Evolutionary conservation across 306 rosid species (phyloP).

Genomic region (Medicago lupulina): DNA sequence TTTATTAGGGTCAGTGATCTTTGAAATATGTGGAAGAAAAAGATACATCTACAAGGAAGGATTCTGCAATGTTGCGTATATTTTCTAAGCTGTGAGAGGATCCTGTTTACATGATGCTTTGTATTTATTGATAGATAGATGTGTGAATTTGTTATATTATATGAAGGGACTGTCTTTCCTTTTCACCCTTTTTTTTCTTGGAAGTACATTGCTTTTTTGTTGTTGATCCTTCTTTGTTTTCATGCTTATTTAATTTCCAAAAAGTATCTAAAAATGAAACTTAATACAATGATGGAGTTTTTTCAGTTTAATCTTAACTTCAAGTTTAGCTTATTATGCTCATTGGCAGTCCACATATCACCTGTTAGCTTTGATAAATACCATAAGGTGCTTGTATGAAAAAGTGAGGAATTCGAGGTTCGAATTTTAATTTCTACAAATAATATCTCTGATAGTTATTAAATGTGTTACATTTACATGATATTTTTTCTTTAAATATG

Average conservation of each 20-base stretch:
- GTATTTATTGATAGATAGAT: slow-evolving; percentile 32
- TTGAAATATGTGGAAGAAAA: slow-evolving; percentile 44
- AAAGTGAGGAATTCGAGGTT: too few relatives aligned
- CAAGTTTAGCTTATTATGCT: too few relatives aligned
- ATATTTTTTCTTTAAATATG: too few relatives aligned
- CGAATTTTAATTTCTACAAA: too few relatives aligned
- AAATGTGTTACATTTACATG: too few relatives aligned
- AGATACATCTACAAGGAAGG: slow-evolving; percentile 29
- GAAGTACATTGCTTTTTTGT: background rate
- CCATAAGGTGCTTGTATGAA: background rate
- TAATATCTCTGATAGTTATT: too few relatives aligned
- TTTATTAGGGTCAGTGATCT: slow-evolving; percentile 1
- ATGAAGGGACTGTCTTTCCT: slow-evolving; percentile 29
- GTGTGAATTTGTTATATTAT: slow-evolving; percentile 21
- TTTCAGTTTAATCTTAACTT: too few relatives aligned
- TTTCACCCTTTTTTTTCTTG: background rate
- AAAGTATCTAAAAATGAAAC: background rate
- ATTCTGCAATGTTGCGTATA: slow-evolving; percentile 41
- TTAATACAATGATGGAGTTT: background rate
- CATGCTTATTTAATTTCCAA: background rate
- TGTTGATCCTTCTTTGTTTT: slow-evolving; percentile 9
- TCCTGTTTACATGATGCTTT: slow-evolving; percentile 33
- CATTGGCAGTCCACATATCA: too few relatives aligned
- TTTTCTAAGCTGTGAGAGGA: slow-evolving; percentile 35
- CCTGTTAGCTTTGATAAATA: background rate